These are phyloP conservation scores for Stephania japonica DNA, from an alignment of 164 flowering plant species.

Conservation along the genomic window DNA sequence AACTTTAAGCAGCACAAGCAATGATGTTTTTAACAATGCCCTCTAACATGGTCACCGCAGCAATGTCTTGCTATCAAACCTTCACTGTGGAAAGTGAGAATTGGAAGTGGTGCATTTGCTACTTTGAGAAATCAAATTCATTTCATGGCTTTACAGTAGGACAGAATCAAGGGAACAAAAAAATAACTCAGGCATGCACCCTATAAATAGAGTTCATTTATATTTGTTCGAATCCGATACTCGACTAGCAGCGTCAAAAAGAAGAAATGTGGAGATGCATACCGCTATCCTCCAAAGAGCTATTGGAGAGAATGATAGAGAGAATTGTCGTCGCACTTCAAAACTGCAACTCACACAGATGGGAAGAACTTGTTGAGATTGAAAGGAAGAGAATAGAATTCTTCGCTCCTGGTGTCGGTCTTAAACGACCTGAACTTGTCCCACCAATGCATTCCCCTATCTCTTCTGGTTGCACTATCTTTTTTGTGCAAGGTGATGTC, in stretches of 20 bases:
- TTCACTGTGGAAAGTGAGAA: neutral
- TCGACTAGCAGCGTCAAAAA: neutral
- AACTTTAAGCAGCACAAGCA: too few species aligned
- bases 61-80: neutral
- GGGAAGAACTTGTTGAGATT: constrained; percentile 94
- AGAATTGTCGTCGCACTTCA: neutral
- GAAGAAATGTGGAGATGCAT: neutral
- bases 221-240: constrained; percentile 11
- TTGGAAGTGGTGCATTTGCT: neutral
- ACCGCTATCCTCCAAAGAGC: constrained; percentile 9
- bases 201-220: constrained; percentile 20
- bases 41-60: neutral
- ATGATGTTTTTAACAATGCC: too few species aligned
- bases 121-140: constrained; percentile 8
- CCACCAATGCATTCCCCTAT: constrained; percentile 96
- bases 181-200: constrained; percentile 9
- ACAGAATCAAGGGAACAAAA: constrained; percentile 7
- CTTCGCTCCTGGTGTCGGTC: constrained; percentile 75
- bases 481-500: constrained; percentile 67
- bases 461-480: constrained; percentile 57
- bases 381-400: constrained; percentile 90
- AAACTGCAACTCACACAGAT: constrained; percentile 40
- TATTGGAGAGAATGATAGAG: constrained; percentile 5
- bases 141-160: constrained; percentile 22
- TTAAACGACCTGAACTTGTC: constrained; percentile 78